Conservation (phyloP, 768 basidiomycete genomes). For the Atractiella rhizophila region DNA sequence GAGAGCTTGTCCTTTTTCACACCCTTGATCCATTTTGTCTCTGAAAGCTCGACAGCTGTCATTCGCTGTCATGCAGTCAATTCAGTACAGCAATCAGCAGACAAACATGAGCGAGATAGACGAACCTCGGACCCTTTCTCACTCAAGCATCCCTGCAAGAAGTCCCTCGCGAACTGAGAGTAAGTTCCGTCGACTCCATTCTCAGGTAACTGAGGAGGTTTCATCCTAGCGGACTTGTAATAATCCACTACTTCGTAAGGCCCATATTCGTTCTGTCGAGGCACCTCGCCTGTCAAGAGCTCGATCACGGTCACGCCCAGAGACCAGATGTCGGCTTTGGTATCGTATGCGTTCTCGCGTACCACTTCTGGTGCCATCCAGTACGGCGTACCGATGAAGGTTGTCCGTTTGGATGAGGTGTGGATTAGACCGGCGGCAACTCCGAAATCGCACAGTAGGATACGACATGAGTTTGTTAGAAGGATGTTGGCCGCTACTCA, state of each 20-base stretch:
- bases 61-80: slow-evolving; percentile 33
- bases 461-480: slow-evolving; percentile 60
- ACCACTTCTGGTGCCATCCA: slow-evolving; percentile 99
- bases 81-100: not conserved
- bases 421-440: slow-evolving; percentile 76
- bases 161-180: slow-evolving; percentile 46
- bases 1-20: too few species aligned
- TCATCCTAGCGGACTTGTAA: too few species aligned
- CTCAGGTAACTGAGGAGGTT: slow-evolving; percentile 25
- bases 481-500: slow-evolving; percentile 90
- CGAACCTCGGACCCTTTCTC: slow-evolving; percentile 55
- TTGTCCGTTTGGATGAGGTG: slow-evolving; percentile 69
- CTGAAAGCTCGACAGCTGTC: slow-evolving; percentile 63
- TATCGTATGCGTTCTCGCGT: slow-evolving; percentile 70
- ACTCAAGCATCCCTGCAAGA: slow-evolving; percentile 54
- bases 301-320: slow-evolving; percentile 88
- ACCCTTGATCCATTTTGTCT: slow-evolving; percentile 69
- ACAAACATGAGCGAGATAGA: slow-evolving; percentile 3
- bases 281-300: slow-evolving; percentile 86
- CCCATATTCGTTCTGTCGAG: too few species aligned
- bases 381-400: slow-evolving; percentile 86
- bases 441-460: slow-evolving; percentile 94
- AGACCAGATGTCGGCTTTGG: slow-evolving; percentile 96
- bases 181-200: slow-evolving; percentile 33
- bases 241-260: too few species aligned